Evolutionary conservation across 306 rosid species (phyloP), one percentile per base, ranked within the genome.

Genomic region (Quillaja saponaria): DNA sequence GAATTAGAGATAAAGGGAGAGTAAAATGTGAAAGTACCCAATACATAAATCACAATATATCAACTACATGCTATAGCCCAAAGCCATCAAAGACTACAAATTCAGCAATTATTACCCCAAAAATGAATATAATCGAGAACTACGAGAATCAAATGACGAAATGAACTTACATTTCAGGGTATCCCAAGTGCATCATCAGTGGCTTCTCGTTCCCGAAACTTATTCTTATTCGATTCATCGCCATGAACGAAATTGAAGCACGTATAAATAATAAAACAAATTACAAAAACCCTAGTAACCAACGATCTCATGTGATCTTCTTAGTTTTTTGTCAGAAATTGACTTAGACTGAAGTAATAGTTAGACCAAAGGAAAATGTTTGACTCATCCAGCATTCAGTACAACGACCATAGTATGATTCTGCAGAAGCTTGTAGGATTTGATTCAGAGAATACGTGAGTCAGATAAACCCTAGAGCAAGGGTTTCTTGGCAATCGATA

Each of bases 131-230:
- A 69, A 53, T 11, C 13, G 8, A 10, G 48, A 65, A 13, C 20
- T 54, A 57, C 0, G 20, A 41, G 25, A 14, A 17, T 49, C 15
- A 69, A 34, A 68, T 12, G 5, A 18, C 6, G 28, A 19, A 38
- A 8, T 1, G 70, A 40, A 58, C 75, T 54, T 76, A 94, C 99
- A 89, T 81, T 74, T 85, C 80, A 13, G 97, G 99, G 64, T 81
- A 94, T 28, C n/a, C 85, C 87, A 28, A 84, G 81, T 58, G 82
- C 60, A 52, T 94, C 97, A 10, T 94, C 99, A 51, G 91, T 69
- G 71, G 99, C 99, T 77, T 83, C 91, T 4, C 97, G 97, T 31
- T 83, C 90, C 46, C 97, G 88, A 58, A 94, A 89, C 46, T 74
- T 67, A 47, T 81, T 87, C 59, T 74, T 85, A 76, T 78, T 74